Base-by-base conservation (phyloP, 441 rosid species). In the Brassica hybrid region DNA sequence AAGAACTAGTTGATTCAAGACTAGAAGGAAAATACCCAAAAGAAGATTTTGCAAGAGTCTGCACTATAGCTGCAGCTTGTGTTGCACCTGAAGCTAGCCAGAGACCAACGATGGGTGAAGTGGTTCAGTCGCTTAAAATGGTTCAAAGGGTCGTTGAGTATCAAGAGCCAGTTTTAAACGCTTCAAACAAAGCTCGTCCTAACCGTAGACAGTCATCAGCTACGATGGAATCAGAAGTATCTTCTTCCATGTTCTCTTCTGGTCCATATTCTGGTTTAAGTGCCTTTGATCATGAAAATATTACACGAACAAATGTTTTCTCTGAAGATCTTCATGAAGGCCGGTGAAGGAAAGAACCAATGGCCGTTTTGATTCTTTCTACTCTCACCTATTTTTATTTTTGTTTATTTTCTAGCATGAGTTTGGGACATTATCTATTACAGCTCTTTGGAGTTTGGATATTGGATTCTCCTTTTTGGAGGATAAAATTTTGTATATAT, bases 1-100 rank as follows among this genome's bases (percentile, higher is more conserved):
- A 93, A 71, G 99, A 95, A 85, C 92, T 95, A 72, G 91, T 86
- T 7, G 99, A 93, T 82, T 82, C 91, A 45, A 90, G 85, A 77
- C 92, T 95, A 0, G 91, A 84, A 69, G 95, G 90, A 9, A 93
- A 87, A 76, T 93, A 91, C 83, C 96, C 96, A 0, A 93, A 90
- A 84, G 99, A 93, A 83, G 99, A 95, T 82, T 95, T 90, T 73
- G 52, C 90, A n/a, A 86, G 97, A 67, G 99, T 95, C 34, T 93
- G 99, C 89, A 95, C 97, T 32, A 91, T 95, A 34, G 98, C 97
- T 12, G 98, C 99, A n/a, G 99, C 99, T 67, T 95, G 98, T 76
- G 99, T 95, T 54, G 92, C 98, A 52, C 94, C 97, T 3, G 98
- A 95, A 81, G 92, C 96, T 2, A 93, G 77, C 85, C 98, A 93